These are phyloP conservation scores for Pinus taeda DNA, from an alignment of 75 land plant species.

Conservation along the genomic window DNA sequence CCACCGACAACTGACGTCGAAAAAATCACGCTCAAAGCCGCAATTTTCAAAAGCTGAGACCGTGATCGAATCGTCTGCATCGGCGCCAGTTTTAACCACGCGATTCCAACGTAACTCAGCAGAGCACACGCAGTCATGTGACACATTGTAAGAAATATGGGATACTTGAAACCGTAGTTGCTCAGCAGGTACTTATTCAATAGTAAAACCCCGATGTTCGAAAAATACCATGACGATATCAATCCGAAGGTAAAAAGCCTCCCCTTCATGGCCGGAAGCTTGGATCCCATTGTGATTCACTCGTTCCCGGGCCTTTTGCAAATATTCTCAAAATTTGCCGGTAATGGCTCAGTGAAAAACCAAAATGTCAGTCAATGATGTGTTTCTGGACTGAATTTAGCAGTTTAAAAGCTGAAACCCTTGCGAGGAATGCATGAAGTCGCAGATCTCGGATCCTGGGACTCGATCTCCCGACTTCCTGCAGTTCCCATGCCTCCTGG, in stretches of 20 bases:
- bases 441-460: not conserved
- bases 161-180: conserved; percentile 80
- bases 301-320: too few relatives aligned
- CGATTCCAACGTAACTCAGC: conserved; percentile 67
- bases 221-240: conserved; percentile 62
- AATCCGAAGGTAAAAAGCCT: conserved; percentile 44
- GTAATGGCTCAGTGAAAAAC: too few relatives aligned
- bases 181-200: conserved; percentile 77
- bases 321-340: too few relatives aligned
- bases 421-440: not conserved
- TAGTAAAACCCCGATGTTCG: conserved; percentile 76
- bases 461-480: not conserved
- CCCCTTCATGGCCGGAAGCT: not conserved
- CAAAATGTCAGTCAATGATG: too few relatives aligned
- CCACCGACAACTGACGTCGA: conserved; percentile 77
- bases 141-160: conserved; percentile 81
- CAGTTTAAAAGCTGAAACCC: not conserved
- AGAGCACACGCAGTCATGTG: conserved; percentile 82
- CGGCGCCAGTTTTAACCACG: conserved; percentile 70
- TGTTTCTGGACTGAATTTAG: not conserved
- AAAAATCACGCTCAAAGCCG: conserved; percentile 58
- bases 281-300: not conserved
- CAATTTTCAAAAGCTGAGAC: conserved; percentile 63
- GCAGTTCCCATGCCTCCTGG: not conserved
- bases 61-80: conserved; percentile 73